These are phyloP conservation scores for Coelastrella sp. DNA, from an alignment of 139 green algal genomes.

Conservation along the genomic window DNA sequence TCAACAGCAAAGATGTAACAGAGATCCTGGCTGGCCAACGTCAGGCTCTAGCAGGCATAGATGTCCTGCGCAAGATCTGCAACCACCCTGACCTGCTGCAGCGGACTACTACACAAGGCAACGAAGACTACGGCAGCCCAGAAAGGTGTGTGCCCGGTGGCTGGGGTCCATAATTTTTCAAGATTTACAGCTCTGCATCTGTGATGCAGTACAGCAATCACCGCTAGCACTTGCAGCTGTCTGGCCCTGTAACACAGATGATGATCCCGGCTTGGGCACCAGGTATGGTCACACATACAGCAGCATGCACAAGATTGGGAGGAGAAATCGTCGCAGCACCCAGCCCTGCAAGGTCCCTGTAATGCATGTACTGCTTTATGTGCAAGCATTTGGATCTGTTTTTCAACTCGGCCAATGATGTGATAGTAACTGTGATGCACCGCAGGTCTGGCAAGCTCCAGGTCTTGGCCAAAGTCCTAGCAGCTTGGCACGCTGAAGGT, in stretches of 20 bases:
- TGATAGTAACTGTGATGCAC: neutral
- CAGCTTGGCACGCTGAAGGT: constrained; percentile 82
- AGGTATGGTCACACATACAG: no score
- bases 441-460: constrained; percentile 88
- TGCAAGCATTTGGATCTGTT: no score
- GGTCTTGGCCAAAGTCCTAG: constrained; percentile 82
- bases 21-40: constrained; percentile 71
- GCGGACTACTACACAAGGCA: constrained; percentile 62
- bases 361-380: no score
- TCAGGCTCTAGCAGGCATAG: constrained; percentile 92
- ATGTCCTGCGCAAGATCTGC: constrained; percentile 98
- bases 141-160: constrained; percentile 14
- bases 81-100: constrained; percentile 99
- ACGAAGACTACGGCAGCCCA: constrained; percentile 65
- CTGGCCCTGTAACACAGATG: no score
- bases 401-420: no score
- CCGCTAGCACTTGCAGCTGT: neutral
- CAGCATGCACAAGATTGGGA: no score
- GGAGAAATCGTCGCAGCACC: no score
- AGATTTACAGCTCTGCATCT: no score
- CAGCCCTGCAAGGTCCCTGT: no score
- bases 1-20: constrained; percentile 77
- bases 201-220: no score
- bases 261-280: no score
- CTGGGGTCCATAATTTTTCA: neutral